phyloP scores from a whole-genome alignment of 805 yeast genomes.

The Kuraishia molischiana region DNA sequence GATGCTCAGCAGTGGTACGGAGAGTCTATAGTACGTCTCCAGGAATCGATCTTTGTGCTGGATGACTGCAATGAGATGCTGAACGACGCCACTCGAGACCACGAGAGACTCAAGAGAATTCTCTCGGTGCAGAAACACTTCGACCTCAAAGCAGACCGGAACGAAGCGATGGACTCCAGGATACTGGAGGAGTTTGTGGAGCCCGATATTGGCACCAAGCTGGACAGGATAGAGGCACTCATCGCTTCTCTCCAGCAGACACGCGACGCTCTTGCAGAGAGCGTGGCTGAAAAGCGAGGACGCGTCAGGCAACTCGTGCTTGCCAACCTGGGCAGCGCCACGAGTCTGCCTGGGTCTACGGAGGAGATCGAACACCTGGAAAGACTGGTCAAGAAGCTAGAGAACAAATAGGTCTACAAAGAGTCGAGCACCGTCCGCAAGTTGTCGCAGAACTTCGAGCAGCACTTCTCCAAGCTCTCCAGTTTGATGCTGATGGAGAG shows the following conservation, averaged over 20 bases:
- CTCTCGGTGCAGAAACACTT: not conserved
- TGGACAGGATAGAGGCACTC: slow-evolving; percentile 17
- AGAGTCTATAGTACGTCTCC: not conserved
- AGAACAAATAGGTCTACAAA: not conserved
- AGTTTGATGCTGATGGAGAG: slow-evolving; percentile 54
- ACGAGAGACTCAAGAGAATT: not conserved
- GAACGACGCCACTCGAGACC: not conserved
- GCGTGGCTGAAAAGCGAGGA: slow-evolving; percentile 15
- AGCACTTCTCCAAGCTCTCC: slow-evolving; percentile 46
- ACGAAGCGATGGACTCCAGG: not conserved
- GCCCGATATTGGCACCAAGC: slow-evolving; percentile 21
- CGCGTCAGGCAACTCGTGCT: slow-evolving; percentile 6
- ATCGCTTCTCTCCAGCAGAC: slow-evolving; percentile 17
- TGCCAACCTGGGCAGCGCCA: not conserved
- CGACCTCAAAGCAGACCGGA: not conserved
- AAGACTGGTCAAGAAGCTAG: slow-evolving; percentile 7
- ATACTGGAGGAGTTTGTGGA: slow-evolving; percentile 19
- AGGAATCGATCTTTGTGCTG: not conserved
- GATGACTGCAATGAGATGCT: not conserved
- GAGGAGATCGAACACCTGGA: not conserved
- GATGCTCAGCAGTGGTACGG: not conserved
- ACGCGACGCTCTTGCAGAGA: slow-evolving; percentile 18
- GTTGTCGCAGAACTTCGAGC: slow-evolving; percentile 20
- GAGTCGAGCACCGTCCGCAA: slow-evolving; percentile 4
- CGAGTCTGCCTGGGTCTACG: not conserved